phyloP scores from a whole-genome alignment of 2,329 filamentous ascomycete genomes.

The Myriosclerotinia duriaeana region DNA sequence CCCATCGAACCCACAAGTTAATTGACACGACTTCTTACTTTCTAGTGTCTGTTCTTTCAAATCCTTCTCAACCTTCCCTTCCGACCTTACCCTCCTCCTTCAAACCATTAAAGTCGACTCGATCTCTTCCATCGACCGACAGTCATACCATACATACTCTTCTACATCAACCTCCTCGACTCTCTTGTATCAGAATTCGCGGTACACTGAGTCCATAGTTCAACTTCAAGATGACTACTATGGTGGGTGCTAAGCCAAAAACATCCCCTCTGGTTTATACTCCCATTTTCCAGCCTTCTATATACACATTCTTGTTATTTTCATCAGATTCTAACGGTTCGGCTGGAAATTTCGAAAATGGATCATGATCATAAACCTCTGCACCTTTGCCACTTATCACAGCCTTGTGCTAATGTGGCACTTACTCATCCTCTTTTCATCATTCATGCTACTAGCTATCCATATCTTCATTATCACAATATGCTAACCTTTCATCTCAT shows the following conservation, averaged over 20 bases:
- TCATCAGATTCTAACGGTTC: slow-evolving; percentile 26
- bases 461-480: slow-evolving; percentile 10
- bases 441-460: background rate
- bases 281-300: slow-evolving; percentile 42
- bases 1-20: background rate
- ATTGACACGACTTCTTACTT: slow-evolving; percentile 11
- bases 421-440: slow-evolving; percentile 18
- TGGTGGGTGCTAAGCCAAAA: slow-evolving; percentile 51
- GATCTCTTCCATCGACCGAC: background rate
- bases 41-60: slow-evolving; percentile 16
- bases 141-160: slow-evolving; percentile 17
- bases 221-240: slow-evolving; percentile 58
- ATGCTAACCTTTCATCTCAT: slow-evolving; percentile 32
- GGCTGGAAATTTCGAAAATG: slow-evolving; percentile 15
- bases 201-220: slow-evolving; percentile 42
- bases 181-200: slow-evolving; percentile 37
- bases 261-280: slow-evolving; percentile 43
- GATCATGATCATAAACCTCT: slow-evolving; percentile 4
- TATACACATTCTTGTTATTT: slow-evolving; percentile 37
- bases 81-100: background rate
- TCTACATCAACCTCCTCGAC: slow-evolving; percentile 18
- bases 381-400: slow-evolving; percentile 27
- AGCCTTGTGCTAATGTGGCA: slow-evolving; percentile 35
- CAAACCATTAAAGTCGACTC: slow-evolving; percentile 1
- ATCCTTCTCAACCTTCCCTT: slow-evolving; percentile 21